phyloP scores from a whole-genome alignment of 257 asterid genomes.

The Capsicum pubescens region DNA sequence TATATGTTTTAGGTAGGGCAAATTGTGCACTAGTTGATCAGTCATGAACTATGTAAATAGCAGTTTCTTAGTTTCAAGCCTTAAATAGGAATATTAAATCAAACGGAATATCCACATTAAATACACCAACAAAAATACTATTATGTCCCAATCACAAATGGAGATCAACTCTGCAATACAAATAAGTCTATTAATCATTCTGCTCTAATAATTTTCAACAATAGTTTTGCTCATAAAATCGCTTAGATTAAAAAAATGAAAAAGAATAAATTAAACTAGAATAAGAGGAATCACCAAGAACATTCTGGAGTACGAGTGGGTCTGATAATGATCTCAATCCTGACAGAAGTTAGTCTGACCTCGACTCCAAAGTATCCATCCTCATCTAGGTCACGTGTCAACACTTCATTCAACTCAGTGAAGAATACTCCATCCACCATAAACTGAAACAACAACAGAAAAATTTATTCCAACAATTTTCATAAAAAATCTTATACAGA shows the following conservation, averaged over 20 bases:
- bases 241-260: not conserved
- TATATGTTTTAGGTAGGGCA: not conserved
- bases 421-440: not conserved
- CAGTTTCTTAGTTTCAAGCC: no score
- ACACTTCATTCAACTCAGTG: not conserved
- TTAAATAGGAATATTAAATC: no score
- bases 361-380: slow-evolving; percentile 28
- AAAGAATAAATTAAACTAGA: not conserved
- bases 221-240: not conserved
- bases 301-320: slow-evolving; percentile 79
- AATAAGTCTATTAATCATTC: not conserved
- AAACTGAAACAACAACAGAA: not conserved
- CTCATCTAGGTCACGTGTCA: not conserved
- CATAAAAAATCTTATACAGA: not conserved
- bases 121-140: no score
- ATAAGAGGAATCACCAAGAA: slow-evolving; percentile 51
- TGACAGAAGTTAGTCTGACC: slow-evolving; percentile 83
- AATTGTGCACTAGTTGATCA: not conserved
- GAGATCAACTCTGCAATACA: not conserved
- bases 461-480: not conserved
- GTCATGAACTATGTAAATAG: no score
- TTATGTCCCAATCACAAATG: no score
- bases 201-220: not conserved
- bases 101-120: no score
- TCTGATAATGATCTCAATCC: slow-evolving; percentile 78